phyloP scores from a whole-genome alignment of 2,329 filamentous ascomycete species.

The Trichoderma citrinoviride region DNA sequence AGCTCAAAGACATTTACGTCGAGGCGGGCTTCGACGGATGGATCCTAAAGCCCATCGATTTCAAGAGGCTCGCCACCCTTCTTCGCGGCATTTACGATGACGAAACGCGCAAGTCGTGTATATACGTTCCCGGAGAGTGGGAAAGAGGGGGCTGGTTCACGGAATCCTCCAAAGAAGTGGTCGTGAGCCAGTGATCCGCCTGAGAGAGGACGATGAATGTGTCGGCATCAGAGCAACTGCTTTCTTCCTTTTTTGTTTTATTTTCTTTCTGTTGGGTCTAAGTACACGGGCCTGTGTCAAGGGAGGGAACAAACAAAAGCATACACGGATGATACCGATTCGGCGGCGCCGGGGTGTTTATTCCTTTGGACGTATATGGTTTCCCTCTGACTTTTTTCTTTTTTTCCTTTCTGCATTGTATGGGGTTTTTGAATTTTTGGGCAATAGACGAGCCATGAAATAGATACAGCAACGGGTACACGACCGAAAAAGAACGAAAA shows the following conservation, averaged over 20 bases:
- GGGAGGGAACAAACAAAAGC: too few species aligned
- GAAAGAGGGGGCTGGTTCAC: constrained; percentile 83
- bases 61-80: constrained; percentile 67
- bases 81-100: constrained; percentile 66
- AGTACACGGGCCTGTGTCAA: too few species aligned
- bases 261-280: neutral
- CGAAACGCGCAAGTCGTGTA: constrained; percentile 54
- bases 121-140: constrained; percentile 74
- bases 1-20: constrained; percentile 65
- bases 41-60: constrained; percentile 87
- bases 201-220: neutral
- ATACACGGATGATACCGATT: too few species aligned
- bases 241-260: neutral
- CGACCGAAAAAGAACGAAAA: too few species aligned
- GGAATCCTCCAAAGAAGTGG: neutral
- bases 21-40: constrained; percentile 83
- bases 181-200: neutral
- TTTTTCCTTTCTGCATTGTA: neutral
- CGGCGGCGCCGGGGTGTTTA: too few species aligned
- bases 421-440: neutral
- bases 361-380: too few species aligned
- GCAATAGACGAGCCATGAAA: constrained; percentile 8
- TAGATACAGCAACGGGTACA: neutral
- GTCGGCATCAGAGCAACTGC: neutral
- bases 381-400: too few species aligned